Evolutionary conservation across 345 rosid species (phyloP).

Genomic region (Kernera saxatilis): DNA sequence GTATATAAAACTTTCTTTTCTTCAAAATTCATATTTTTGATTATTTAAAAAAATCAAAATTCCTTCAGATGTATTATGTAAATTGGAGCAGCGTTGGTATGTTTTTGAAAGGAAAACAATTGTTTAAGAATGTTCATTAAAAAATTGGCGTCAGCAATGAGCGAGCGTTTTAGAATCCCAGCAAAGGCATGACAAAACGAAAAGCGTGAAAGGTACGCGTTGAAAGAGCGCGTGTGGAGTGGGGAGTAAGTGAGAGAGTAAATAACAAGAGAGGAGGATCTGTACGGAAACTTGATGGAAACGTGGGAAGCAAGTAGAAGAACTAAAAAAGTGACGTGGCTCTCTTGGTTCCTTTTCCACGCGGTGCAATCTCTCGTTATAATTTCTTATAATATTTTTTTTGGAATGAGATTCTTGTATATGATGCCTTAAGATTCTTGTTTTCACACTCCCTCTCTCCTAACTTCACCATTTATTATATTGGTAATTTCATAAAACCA

Average conservation of each 20-base stretch:
- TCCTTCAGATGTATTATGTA: background rate
- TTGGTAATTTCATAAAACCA: no score
- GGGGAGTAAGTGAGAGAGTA: slow-evolving; percentile 5
- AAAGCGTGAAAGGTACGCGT: slow-evolving; percentile 1
- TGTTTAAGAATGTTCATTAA: background rate
- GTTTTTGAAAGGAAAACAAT: background rate
- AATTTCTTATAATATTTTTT: no score
- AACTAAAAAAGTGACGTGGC: slow-evolving; percentile 21
- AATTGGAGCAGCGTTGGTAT: background rate
- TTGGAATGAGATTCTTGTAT: no score
- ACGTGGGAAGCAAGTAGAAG: slow-evolving; percentile 32
- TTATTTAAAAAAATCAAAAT: no score
- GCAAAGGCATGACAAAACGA: slow-evolving; percentile 9
- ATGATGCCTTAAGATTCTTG: background rate
- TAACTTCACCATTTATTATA: no score
- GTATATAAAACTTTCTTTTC: background rate
- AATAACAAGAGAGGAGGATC: background rate
- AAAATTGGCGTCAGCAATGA: slow-evolving; percentile 21
- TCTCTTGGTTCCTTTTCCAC: slow-evolving; percentile 13
- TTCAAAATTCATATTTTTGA: background rate
- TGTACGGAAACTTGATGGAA: slow-evolving; percentile 22
- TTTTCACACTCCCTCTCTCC: slow-evolving; percentile 12
- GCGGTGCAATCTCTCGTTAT: background rate
- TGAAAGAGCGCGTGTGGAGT: background rate
- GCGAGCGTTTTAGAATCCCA: background rate